Percentiles rank a stretch among this genome's conserved stretches.
Evolutionary conservation across 2,329 filamentous ascomycete species (phyloP).

Genomic region (Colletotrichum chrysophilum): DNA sequence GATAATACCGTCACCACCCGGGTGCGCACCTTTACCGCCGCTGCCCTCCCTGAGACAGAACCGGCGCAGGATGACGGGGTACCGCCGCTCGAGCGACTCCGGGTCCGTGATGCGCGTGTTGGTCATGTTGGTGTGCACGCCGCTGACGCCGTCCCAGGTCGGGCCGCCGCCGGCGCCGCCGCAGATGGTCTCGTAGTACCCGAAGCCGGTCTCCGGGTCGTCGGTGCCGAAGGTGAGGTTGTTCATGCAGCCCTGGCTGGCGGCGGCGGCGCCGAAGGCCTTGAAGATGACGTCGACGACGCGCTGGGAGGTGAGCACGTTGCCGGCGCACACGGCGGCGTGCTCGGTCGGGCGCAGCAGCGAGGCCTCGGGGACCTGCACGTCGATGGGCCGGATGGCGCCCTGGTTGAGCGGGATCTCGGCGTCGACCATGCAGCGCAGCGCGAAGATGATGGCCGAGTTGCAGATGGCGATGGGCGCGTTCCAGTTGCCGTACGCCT

Average conservation of each 20-base stretch:
- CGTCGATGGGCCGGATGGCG: slow-evolving; percentile 77
- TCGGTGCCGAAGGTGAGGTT: slow-evolving; percentile 82
- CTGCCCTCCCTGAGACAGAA: slow-evolving; percentile 70
- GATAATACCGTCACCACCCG: slow-evolving; percentile 71
- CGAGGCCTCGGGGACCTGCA: slow-evolving; percentile 70
- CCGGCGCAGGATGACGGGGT: slow-evolving; percentile 74
- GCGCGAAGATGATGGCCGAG: slow-evolving; percentile 37
- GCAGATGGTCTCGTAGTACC: slow-evolving; percentile 87
- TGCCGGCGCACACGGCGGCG: slow-evolving; percentile 38
- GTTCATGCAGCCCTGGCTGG: slow-evolving; percentile 80
- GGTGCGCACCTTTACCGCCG: slow-evolving; percentile 66
- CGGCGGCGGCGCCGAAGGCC: slow-evolving; percentile 76
- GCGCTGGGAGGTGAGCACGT: slow-evolving; percentile 38
- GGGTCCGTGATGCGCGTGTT: slow-evolving; percentile 85
- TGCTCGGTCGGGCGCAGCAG: slow-evolving; percentile 36
- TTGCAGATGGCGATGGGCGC: slow-evolving; percentile 35
- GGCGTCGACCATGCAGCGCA: slow-evolving; percentile 35
- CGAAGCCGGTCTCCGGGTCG: slow-evolving; percentile 62
- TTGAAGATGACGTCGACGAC: slow-evolving; percentile 72
- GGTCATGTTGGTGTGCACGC: slow-evolving; percentile 84
- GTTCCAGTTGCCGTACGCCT: slow-evolving; percentile 35
- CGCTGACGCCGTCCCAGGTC: slow-evolving; percentile 74
- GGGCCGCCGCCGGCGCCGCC: slow-evolving; percentile 78
- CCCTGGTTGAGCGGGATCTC: slow-evolving; percentile 40
- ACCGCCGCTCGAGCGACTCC: slow-evolving; percentile 78